Base-by-base conservation (phyloP, 129 eudicot species). In the Flaveria sonorensis region DNA sequence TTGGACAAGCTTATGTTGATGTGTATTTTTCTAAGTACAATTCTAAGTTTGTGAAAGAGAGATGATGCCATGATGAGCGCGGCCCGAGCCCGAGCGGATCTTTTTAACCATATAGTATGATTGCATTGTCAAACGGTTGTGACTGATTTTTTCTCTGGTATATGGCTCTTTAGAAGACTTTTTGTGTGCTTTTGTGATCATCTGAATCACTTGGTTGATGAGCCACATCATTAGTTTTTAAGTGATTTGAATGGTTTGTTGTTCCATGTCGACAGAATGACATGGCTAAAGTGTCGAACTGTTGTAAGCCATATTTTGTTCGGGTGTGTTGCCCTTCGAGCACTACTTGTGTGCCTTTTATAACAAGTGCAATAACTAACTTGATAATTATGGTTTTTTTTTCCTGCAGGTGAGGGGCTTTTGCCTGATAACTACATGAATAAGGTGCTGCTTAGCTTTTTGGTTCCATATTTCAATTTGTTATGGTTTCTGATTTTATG, bases 371-470 rank as follows among this genome's bases (percentile, higher is more conserved):
- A 9, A 11, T 71, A 36, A 19, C 45, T 57, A 68, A n/a, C 39
- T n/a, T 15, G 14, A 70, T 28, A 7, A 55, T 40, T 74, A 59
- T 48, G 48, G 43, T 3, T 23, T 21, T 70, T 70, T 70, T 51
- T 0, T 6, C 40, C 57, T 73, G 80, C 90, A 89, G 97, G 86
- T 72, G 97, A 85, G 43, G 84, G 81, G 51, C 90, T 79, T 82
- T 88, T 83, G 68, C 77, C 86, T 48, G 87, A 81, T 75, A 88
- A 77, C 80, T 77, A 77, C 83, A 63, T 83, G 67, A 92, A 87
- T 48, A 88, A n/a, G 97, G 97, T 91, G 75, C 45, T 45, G 45
- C 47, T 47, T 81, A n/a, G 61, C 43, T 30, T 50, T 61, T 10
- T 23, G 18, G 21, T 28, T 59, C 4, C 21, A 13, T 57, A 70